These are phyloP conservation scores for Lanmaoa pseudosensibilis DNA, from an alignment of 768 basidiomycete species.

Conservation along the genomic window DNA sequence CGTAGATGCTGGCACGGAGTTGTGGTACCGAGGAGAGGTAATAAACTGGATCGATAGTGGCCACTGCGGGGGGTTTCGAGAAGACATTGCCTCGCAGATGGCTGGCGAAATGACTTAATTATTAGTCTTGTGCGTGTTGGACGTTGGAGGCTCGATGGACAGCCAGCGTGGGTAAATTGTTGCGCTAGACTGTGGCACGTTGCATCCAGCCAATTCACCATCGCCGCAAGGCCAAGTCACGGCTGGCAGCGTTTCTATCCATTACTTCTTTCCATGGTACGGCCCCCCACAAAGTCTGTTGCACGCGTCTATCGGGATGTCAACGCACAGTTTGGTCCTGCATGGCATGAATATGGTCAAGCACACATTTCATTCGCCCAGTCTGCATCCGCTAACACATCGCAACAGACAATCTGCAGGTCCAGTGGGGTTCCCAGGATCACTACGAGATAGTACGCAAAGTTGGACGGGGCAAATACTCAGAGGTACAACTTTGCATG, in stretches of 20 bases:
- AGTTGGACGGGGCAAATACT: conserved; percentile 94
- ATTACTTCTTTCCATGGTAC: conserved; percentile 52
- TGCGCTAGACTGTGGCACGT: conserved; percentile 13
- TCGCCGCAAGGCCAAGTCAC: conserved; percentile 10
- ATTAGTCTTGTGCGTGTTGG: neutral
- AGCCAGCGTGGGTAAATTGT: conserved; percentile 32
- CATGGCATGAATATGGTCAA: conserved; percentile 96
- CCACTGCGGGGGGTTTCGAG: conserved; percentile 43
- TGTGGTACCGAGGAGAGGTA: conserved; percentile 50
- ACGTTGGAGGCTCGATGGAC: neutral
- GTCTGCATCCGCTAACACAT: conserved; percentile 14
- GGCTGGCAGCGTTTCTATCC: conserved; percentile 13
- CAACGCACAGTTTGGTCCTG: conserved; percentile 80
- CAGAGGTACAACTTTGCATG: conserved; percentile 58
- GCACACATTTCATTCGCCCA: conserved; percentile 4
- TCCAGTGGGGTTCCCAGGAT: conserved; percentile 97
- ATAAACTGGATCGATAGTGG: conserved; percentile 59
- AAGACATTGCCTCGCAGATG: conserved; percentile 10
- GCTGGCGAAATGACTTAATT: neutral
- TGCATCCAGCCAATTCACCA: conserved; percentile 9
- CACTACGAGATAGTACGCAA: conserved; percentile 98
- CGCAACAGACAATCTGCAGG: conserved; percentile 82
- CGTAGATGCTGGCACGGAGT: conserved; percentile 50
- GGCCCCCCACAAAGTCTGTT: conserved; percentile 73
- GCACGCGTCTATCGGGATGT: conserved; percentile 88